A percentile compares a stretch with the other conserved stretches of the same genome.
Evolutionary conservation across 2,329 filamentous ascomycete species (phyloP).

Genomic region (Cercospora berteroae): DNA sequence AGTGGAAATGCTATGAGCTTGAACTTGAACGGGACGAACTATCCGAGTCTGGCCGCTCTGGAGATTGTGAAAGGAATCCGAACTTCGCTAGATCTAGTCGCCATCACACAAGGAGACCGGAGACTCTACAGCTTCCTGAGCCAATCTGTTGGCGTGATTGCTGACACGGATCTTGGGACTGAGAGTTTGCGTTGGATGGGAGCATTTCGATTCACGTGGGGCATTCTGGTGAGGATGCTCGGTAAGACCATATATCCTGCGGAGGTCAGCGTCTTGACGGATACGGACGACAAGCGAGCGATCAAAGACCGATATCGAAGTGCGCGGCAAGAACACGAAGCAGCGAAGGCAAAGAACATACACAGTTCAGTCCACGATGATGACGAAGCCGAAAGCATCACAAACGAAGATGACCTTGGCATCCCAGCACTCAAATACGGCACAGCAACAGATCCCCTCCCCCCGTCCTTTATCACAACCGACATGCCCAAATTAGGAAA

Average conservation of each 20-base stretch:
- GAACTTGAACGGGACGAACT: conserved; percentile 81
- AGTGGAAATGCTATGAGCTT: conserved; percentile 92
- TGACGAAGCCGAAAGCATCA: conserved; percentile 5
- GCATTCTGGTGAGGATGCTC: conserved; percentile 74
- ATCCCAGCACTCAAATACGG: conserved; percentile 75
- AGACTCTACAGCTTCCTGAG: conserved; percentile 85
- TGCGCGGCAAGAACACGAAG: conserved; percentile 30
- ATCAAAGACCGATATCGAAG: conserved; percentile 70
- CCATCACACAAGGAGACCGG: conserved; percentile 75
- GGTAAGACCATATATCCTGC: conserved; percentile 80
- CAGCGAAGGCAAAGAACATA: conserved; percentile 29
- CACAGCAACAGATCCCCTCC: conserved; percentile 73
- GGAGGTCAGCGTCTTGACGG: conserved; percentile 81
- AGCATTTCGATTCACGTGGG: conserved; percentile 76
- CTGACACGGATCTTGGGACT: conserved; percentile 84
- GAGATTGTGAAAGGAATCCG: conserved; percentile 82
- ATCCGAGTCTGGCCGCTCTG: conserved; percentile 72
- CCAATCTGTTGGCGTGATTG: conserved; percentile 84
- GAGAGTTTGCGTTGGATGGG: conserved; percentile 95
- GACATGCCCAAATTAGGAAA: conserved; percentile 78
- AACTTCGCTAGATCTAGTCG: conserved; percentile 82
- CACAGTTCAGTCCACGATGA: conserved; percentile 13
- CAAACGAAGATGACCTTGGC: conserved; percentile 28
- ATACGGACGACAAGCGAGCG: conserved; percentile 69
- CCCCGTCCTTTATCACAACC: conserved; percentile 71